Conservation (phyloP, 441 rosid genomes). For the Theobroma grandiflorum region DNA sequence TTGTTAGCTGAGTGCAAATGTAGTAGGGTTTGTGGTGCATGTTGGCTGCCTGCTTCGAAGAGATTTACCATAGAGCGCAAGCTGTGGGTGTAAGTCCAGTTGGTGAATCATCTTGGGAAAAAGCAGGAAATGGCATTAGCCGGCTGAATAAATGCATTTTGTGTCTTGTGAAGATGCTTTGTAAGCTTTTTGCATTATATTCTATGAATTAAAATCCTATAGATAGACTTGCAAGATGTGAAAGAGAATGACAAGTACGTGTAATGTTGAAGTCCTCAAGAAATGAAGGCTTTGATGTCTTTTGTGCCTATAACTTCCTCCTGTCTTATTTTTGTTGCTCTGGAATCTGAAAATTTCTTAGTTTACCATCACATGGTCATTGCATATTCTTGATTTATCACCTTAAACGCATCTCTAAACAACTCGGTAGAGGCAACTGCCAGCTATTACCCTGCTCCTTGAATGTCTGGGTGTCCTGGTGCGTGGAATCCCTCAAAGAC, state of each 20-base stretch:
- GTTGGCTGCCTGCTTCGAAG: constrained; percentile 41
- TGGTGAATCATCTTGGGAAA: constrained; percentile 41
- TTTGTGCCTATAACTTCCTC: not conserved
- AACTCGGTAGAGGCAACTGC: too few relatives aligned
- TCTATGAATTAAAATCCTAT: constrained; percentile 26
- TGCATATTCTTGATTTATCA: not conserved
- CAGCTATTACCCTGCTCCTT: too few relatives aligned
- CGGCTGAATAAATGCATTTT: constrained; percentile 46
- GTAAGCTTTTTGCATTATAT: constrained; percentile 17
- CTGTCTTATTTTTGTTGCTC: not conserved
- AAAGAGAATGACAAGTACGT: constrained; percentile 26
- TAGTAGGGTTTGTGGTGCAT: constrained; percentile 38
- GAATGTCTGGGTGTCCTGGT: too few relatives aligned
- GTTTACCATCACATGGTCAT: not conserved
- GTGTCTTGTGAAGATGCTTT: constrained; percentile 25
- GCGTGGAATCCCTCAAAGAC: too few relatives aligned
- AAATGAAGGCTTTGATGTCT: constrained; percentile 31
- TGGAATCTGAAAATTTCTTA: not conserved
- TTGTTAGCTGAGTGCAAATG: constrained; percentile 26
- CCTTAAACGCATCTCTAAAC: too few relatives aligned
- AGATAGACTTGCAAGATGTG: constrained; percentile 27
- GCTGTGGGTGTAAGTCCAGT: constrained; percentile 45
- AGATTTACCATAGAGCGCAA: constrained; percentile 53
- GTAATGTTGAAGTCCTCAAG: constrained; percentile 20
- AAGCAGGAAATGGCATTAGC: constrained; percentile 37